phyloP scores from a whole-genome alignment of 2,329 filamentous ascomycete genomes.

The Fusarium pseudoanthophilum region DNA sequence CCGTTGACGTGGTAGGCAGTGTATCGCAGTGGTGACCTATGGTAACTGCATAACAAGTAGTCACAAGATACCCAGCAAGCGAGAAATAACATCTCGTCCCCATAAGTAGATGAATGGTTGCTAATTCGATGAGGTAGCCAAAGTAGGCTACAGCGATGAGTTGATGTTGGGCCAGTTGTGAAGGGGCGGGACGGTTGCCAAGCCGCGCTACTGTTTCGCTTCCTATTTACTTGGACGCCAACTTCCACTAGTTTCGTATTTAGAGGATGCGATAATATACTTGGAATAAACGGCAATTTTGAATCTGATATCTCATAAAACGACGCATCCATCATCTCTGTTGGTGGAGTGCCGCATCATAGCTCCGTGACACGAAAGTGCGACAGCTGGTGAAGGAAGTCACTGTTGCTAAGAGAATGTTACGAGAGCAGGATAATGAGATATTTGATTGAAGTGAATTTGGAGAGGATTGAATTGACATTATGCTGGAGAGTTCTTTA shows the following conservation, averaged over 20 bases:
- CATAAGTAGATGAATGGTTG: rapidly evolving
- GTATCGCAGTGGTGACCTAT: rapidly evolving
- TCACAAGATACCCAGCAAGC: rapidly evolving
- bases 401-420: rapidly evolving
- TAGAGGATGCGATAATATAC: rapidly evolving
- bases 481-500: rapidly evolving
- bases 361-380: not conserved
- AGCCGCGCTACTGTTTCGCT: not conserved
- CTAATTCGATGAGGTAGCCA: not conserved
- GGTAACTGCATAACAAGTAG: rapidly evolving
- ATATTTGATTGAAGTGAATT: rapidly evolving
- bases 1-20: rapidly evolving
- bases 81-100: rapidly evolving
- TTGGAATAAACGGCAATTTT: no score
- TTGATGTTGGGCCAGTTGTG: not conserved
- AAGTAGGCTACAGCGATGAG: not conserved
- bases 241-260: rapidly evolving
- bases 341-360: not conserved
- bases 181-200: not conserved
- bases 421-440: no score
- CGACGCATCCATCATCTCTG: rapidly evolving
- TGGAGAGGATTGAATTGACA: rapidly evolving
- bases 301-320: not conserved
- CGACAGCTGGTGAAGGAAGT: rapidly evolving
- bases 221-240: not conserved